Base-by-base conservation (phyloP, 495 filamentous ascomycete species). In the Penicillium longicatenatum region DNA sequence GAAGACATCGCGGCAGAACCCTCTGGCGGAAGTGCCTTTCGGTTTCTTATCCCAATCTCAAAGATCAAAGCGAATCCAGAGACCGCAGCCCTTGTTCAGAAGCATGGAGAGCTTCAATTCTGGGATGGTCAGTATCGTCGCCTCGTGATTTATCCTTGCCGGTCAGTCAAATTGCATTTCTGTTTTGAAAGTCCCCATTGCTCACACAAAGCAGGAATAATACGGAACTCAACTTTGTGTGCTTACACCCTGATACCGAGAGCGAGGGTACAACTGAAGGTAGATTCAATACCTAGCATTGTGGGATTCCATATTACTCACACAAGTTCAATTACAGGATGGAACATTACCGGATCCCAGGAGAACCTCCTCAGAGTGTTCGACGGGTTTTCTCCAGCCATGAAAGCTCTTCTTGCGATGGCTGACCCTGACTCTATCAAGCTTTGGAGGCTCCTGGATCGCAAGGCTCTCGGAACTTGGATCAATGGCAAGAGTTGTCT, bases 101-200 rank as follows among this genome's bases (percentile, higher is more conserved):
- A 71, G 12, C 53, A 63, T 11, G 76, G 79, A 12, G 63, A 79
- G 0, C 63, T 85, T 16, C 54, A 59, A 24, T 79, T 87, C 55
- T 84, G 78, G 72, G 79, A 77, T 39, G 76, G 56, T 0, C 43
- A 61, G 0, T 82, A 88, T 42, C 70, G 78, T 17, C 69, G 83
- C 0, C 70, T 87, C 3, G 78, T 88, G 51, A 79, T 86, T 57
- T 89, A 88, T 53, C 84, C 84, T 0, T n/a, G n/a, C n/a, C n/a
- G n/a, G n/a, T n/a, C n/a, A n/a, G n/a, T n/a, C n/a, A n/a, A n/a
- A n/a, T n/a, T n/a, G n/a, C n/a, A n/a, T n/a, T n/a, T n/a, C n/a
- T n/a, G n/a, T n/a, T n/a, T n/a, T n/a, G n/a, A n/a, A n/a, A n/a
- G n/a, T n/a, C n/a, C n/a, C n/a, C n/a, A n/a, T n/a, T n/a, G n/a